Evolutionary conservation across 129 eudicot genomes (phyloP).

Genomic region (Helichrysum umbraculigerum): DNA sequence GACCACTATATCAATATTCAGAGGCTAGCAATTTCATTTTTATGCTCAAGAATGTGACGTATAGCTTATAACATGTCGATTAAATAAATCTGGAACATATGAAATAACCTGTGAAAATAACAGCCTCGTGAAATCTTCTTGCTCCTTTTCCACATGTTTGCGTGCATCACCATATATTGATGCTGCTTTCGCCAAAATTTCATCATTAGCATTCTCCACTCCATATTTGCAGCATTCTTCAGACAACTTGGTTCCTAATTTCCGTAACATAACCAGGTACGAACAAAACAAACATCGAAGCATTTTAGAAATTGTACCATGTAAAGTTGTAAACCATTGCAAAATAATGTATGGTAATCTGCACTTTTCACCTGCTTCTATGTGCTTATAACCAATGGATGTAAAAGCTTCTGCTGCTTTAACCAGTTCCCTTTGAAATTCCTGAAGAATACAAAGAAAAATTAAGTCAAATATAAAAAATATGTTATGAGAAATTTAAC

Average conservation of each 20-base stretch:
- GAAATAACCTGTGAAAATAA: slow-evolving; percentile 72
- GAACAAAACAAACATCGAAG: slow-evolving; percentile 13
- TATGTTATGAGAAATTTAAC: neutral
- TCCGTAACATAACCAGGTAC: slow-evolving; percentile 6
- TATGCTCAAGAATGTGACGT: slow-evolving; percentile 3
- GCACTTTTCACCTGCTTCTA: slow-evolving; percentile 79
- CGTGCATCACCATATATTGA: slow-evolving; percentile 97
- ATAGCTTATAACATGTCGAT: neutral
- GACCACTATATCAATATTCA: neutral
- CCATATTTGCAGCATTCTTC: slow-evolving; percentile 96
- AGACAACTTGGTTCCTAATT: slow-evolving; percentile 84
- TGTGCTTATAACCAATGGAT: slow-evolving; percentile 85
- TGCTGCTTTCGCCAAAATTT: slow-evolving; percentile 81
- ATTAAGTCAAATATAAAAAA: slow-evolving; percentile 4
- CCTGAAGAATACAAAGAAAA: slow-evolving; percentile 48
- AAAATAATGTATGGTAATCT: neutral
- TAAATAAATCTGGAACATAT: neutral
- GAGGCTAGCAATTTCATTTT: slow-evolving; percentile 7
- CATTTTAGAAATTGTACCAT: neutral
- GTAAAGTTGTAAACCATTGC: neutral
- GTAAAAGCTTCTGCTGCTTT: slow-evolving; percentile 96
- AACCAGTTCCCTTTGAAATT: slow-evolving; percentile 84
- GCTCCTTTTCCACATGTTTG: slow-evolving; percentile 94
- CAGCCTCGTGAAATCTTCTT: slow-evolving; percentile 80
- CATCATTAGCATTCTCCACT: slow-evolving; percentile 74